These are phyloP conservation scores for Talaromyces rugulosus DNA, from an alignment of 2,329 filamentous ascomycete genomes.

Conservation along the genomic window DNA sequence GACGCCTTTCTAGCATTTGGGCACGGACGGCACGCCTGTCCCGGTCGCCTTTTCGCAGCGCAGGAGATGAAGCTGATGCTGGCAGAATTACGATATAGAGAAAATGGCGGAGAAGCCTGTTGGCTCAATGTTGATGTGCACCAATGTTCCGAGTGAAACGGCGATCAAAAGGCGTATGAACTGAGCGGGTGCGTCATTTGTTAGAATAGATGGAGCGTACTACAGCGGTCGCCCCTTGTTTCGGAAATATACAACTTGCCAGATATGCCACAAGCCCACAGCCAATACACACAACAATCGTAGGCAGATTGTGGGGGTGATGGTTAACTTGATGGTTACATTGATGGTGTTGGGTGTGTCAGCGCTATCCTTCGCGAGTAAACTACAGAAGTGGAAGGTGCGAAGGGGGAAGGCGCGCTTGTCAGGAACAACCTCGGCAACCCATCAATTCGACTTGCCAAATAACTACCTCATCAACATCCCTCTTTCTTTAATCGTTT, in stretches of 20 bases:
- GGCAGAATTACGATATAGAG: constrained; percentile 24
- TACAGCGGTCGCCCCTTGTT: background rate
- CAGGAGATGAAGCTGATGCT: constrained; percentile 22
- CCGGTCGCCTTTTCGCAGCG: constrained; percentile 26
- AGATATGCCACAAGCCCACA: too few relatives aligned
- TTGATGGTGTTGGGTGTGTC: too few relatives aligned
- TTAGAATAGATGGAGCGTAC: background rate
- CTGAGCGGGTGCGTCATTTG: background rate
- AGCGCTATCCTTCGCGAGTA: too few relatives aligned
- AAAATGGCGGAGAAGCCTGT: background rate
- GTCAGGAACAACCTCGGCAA: too few relatives aligned
- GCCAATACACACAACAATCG: background rate
- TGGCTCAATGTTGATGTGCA: constrained; percentile 1
- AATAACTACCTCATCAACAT: background rate
- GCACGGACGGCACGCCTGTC: constrained; percentile 49
- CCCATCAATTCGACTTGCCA: too few relatives aligned
- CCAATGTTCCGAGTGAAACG: background rate
- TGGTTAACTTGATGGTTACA: too few relatives aligned
- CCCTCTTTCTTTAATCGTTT: background rate
- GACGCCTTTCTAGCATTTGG: constrained; percentile 52
- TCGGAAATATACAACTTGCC: background rate
- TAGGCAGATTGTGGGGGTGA: background rate
- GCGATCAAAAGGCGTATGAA: background rate
- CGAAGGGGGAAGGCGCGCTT: too few relatives aligned
- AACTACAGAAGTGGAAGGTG: too few relatives aligned